Conservation (phyloP, 1,284 basidiomycete species). For the Tranzscheliella williamsii region DNA sequence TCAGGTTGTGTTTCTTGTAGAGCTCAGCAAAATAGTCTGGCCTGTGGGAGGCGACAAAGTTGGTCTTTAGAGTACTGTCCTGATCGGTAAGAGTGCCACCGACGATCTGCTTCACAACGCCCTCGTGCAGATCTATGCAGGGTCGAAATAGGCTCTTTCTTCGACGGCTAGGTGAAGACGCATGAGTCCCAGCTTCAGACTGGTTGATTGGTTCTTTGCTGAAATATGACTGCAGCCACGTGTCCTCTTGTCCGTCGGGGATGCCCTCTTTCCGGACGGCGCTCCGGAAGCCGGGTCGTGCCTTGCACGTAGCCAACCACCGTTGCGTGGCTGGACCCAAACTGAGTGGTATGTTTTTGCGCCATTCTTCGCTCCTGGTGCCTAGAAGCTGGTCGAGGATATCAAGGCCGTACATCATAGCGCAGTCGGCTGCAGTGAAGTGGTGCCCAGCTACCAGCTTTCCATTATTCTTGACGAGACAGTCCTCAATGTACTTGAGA, state of each 20-base stretch:
- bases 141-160: constrained; percentile 72
- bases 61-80: constrained; percentile 72
- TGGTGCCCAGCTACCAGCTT: constrained; percentile 11
- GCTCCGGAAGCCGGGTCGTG: constrained; percentile 10
- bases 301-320: constrained; percentile 16
- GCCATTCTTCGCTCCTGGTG: constrained; percentile 4
- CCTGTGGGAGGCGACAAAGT: constrained; percentile 86
- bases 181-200: background rate
- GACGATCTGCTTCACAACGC: constrained; percentile 90
- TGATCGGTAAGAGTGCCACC: constrained; percentile 77
- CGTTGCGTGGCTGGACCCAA: constrained; percentile 6
- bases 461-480: constrained; percentile 9
- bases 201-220: background rate
- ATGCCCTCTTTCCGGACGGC: constrained; percentile 17
- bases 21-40: constrained; percentile 79
- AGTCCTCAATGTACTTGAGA: constrained; percentile 16
- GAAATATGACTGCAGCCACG: constrained; percentile 16
- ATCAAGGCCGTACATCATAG: constrained; percentile 28
- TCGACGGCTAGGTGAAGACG: too few species aligned
- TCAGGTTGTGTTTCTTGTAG: constrained; percentile 73
- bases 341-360: constrained; percentile 6
- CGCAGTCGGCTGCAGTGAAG: constrained; percentile 27
- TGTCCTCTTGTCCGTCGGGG: constrained; percentile 4
- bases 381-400: constrained; percentile 9
- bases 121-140: constrained; percentile 88